A percentile compares a stretch with the other conserved stretches of the same genome.
Evolutionary conservation across 129 eudicot species (phyloP).

Genomic region (Solidago caesia): DNA sequence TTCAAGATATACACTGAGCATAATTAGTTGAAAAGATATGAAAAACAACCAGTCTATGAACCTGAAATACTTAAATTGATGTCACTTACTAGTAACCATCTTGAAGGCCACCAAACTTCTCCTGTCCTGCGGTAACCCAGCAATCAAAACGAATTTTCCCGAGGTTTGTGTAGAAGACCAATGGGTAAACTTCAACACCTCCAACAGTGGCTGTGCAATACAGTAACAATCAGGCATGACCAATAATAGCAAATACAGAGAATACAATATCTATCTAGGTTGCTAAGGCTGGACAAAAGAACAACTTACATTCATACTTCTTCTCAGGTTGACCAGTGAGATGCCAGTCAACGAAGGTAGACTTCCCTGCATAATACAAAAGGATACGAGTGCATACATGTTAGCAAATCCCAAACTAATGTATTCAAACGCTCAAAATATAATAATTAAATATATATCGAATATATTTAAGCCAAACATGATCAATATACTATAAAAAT

Average conservation of each 20-base stretch:
- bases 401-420: too few relatives aligned
- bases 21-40: not conserved
- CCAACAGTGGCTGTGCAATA: constrained; percentile 50
- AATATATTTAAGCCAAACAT: too few relatives aligned
- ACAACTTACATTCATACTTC: constrained; percentile 54
- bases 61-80: not conserved
- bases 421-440: too few relatives aligned
- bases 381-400: not conserved
- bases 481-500: too few relatives aligned
- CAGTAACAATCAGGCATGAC: too few relatives aligned
- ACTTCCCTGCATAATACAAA: constrained; percentile 36
- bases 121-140: constrained; percentile 76
- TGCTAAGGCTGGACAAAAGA: not conserved
- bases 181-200: constrained; percentile 61
- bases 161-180: constrained; percentile 56
- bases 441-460: too few relatives aligned
- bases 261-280: not conserved
- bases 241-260: too few relatives aligned
- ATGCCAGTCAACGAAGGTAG: constrained; percentile 60
- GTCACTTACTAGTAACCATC: constrained; percentile 61
- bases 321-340: constrained; percentile 66
- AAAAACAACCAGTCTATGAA: not conserved
- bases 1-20: not conserved
- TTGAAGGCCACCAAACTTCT: constrained; percentile 60
- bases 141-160: constrained; percentile 54